phyloP scores from a whole-genome alignment of 257 asterid species.

The Thymus quinquecostatus region DNA sequence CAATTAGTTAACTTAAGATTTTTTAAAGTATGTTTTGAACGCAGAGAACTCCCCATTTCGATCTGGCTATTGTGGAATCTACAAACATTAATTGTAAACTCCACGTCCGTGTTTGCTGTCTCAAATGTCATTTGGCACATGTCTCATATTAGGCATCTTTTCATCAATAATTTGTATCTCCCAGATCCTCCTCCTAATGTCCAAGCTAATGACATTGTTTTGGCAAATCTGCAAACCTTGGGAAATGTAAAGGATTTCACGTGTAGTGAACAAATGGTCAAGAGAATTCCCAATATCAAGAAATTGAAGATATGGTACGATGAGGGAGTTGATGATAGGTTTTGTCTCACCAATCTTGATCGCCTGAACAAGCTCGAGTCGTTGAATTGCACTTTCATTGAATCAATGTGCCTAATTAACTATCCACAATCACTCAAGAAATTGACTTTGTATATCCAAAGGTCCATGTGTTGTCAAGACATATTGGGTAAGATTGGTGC shows the following conservation, averaged over 20 bases:
- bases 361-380: too few species aligned
- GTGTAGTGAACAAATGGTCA: constrained; percentile 4
- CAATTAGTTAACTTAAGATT: not conserved
- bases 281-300: too few species aligned
- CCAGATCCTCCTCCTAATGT: not conserved
- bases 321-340: too few species aligned
- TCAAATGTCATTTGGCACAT: not conserved
- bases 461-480: too few species aligned
- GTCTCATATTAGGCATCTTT: not conserved
- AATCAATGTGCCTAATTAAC: too few species aligned
- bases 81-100: not conserved
- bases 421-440: too few species aligned
- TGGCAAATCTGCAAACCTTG: not conserved
- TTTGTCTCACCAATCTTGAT: too few species aligned
- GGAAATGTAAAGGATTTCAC: not conserved
- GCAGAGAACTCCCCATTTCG: too few species aligned
- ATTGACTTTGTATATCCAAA: too few species aligned
- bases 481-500: too few species aligned
- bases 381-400: too few species aligned
- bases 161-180: not conserved
- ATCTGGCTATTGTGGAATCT: not conserved
- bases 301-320: not conserved
- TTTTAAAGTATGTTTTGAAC: too few species aligned
- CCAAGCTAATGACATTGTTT: not conserved
- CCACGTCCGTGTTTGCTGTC: not conserved